These are phyloP conservation scores for Metarhizium rileyi DNA, from an alignment of 2,329 filamentous ascomycete genomes.

Conservation along the genomic window DNA sequence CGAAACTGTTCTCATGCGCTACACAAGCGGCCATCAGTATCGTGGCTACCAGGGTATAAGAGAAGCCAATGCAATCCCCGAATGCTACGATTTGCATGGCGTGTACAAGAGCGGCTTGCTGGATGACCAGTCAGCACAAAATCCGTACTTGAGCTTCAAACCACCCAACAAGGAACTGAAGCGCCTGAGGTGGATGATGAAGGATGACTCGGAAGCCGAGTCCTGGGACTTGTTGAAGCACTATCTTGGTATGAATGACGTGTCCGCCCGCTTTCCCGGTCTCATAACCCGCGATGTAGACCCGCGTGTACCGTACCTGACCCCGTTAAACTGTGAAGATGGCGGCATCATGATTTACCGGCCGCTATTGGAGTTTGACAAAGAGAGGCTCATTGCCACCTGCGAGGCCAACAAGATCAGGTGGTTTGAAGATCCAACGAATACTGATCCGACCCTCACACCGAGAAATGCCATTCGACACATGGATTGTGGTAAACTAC, in stretches of 20 bases:
- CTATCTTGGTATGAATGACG: constrained; percentile 11
- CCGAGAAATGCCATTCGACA: constrained; percentile 71
- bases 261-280: constrained; percentile 19
- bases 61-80: constrained; percentile 60
- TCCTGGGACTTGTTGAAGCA: constrained; percentile 9
- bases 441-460: constrained; percentile 67
- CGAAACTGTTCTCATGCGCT: constrained; percentile 77
- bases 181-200: constrained; percentile 19
- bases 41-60: constrained; percentile 66
- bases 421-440: constrained; percentile 84
- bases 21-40: constrained; percentile 57
- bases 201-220: constrained; percentile 18
- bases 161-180: constrained; percentile 20
- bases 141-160: constrained; percentile 30
- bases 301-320: constrained; percentile 21
- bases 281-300: constrained; percentile 11
- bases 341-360: constrained; percentile 59
- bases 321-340: constrained; percentile 39
- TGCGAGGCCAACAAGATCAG: constrained; percentile 56
- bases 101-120: constrained; percentile 55
- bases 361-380: constrained; percentile 60
- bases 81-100: constrained; percentile 67
- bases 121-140: constrained; percentile 30
- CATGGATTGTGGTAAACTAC: constrained; percentile 51
- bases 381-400: constrained; percentile 63